These are phyloP conservation scores for Plasmodium gaboni DNA, from an alignment of 169 alveolate species.

Conservation along the genomic window DNA sequence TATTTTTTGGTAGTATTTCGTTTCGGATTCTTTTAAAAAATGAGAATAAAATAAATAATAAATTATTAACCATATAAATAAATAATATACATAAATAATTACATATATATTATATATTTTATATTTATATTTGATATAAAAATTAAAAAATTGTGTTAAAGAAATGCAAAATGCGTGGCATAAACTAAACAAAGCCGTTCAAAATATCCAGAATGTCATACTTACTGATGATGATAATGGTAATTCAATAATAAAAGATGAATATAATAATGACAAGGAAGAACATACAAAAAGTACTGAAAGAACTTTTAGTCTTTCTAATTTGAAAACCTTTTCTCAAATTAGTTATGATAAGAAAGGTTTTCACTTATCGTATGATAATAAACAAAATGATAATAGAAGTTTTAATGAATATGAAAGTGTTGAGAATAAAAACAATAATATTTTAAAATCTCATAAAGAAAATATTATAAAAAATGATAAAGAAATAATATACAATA, in stretches of 20 bases:
- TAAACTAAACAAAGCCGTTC: conserved; percentile 31
- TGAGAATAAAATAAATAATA: too few species aligned
- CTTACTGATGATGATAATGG: conserved; percentile 27
- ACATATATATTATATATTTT: too few species aligned
- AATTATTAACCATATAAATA: too few species aligned
- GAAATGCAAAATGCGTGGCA: conserved; percentile 61
- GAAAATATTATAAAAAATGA: not conserved
- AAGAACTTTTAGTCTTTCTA: not conserved
- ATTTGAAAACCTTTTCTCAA: not conserved
- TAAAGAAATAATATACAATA: not conserved
- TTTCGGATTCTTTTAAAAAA: too few species aligned
- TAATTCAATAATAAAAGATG: not conserved
- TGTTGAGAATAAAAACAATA: too few species aligned
- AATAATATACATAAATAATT: too few species aligned
- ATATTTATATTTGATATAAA: too few species aligned
- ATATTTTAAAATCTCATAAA: too few species aligned
- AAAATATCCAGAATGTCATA: conserved; percentile 48
- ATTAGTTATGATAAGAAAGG: too few species aligned
- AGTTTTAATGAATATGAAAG: not conserved
- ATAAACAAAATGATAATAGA: not conserved
- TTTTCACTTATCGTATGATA: too few species aligned
- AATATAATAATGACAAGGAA: not conserved
- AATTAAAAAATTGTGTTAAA: not conserved
- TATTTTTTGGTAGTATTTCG: too few species aligned
- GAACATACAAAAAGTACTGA: conserved; percentile 14